Conservation (phyloP, 352 stramenopile species). For the Detonula confervacea region DNA sequence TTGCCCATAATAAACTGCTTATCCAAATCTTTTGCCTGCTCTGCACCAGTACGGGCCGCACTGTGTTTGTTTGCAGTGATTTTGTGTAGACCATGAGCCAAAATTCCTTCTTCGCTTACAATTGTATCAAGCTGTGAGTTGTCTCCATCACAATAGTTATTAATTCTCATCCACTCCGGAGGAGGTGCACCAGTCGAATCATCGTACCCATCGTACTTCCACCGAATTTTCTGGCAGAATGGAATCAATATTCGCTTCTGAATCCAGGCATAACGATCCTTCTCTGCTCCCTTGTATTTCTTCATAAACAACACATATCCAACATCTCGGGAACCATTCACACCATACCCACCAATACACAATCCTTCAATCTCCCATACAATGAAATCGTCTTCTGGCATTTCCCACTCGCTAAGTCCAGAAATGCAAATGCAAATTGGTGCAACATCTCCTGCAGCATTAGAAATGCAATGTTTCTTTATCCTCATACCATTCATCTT, state of each 20-base stretch:
- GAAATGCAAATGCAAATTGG: constrained; percentile 8
- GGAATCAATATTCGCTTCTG: constrained; percentile 2
- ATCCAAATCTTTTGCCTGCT: constrained; percentile 10
- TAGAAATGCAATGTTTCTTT: constrained; percentile 20
- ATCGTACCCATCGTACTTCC: constrained; percentile 5
- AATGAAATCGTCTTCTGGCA: constrained; percentile 21
- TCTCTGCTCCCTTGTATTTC: constrained; percentile 5
- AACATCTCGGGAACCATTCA: background rate
- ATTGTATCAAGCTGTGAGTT: constrained; percentile 19
- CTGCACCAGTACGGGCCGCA: background rate
- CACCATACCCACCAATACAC: constrained; percentile 25
- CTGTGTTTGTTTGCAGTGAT: constrained; percentile 23
- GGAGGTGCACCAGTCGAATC: background rate
- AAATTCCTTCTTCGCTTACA: constrained; percentile 7
- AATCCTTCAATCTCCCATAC: constrained; percentile 24
- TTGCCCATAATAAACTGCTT: constrained; percentile 2
- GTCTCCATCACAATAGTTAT: constrained; percentile 15
- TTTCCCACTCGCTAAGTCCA: constrained; percentile 9
- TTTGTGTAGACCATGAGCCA: background rate
- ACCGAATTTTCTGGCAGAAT: constrained; percentile 8
- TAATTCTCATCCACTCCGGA: background rate
- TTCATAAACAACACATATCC: constrained; percentile 25
- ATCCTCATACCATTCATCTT: constrained; percentile 27
- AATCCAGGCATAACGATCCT: constrained; percentile 22
- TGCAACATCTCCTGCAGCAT: constrained; percentile 16